Evolutionary conservation across 2,329 filamentous ascomycete genomes (phyloP).

Genomic region (Ophiocordyceps robertsii): DNA sequence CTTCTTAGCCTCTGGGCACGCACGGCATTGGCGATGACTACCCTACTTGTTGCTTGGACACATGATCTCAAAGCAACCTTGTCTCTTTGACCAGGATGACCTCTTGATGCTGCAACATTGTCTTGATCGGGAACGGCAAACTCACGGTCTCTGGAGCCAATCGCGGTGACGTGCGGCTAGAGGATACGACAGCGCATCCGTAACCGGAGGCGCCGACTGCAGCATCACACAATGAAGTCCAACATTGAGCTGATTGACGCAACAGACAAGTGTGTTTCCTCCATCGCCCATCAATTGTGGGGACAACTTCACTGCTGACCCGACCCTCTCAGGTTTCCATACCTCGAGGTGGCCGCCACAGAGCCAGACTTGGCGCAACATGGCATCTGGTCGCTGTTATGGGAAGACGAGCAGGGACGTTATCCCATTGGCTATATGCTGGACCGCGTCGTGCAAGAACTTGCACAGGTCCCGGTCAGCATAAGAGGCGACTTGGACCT

Average conservation of each 20-base stretch:
- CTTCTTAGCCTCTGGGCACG: no score
- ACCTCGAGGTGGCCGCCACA: background rate
- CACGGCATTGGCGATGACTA: no score
- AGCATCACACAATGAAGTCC: constrained; percentile 9
- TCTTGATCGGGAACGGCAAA: no score
- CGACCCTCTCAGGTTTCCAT: background rate
- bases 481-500: constrained; percentile 48
- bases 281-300: no score
- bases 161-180: no score
- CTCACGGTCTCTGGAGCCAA: no score
- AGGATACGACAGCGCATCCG: no score
- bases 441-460: constrained; percentile 33
- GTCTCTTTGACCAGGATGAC: no score
- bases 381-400: constrained; percentile 54
- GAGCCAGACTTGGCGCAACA: constrained; percentile 41
- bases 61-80: no score
- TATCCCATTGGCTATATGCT: constrained; percentile 50
- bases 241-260: constrained; percentile 40
- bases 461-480: constrained; percentile 30
- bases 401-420: constrained; percentile 48
- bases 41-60: no score
- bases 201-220: no score
- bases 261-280: constrained; percentile 37
- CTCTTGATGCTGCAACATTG: no score
- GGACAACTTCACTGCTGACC: background rate